A percentile compares a stretch with the other conserved stretches of the same genome.
These are phyloP conservation scores for Ascochyta clinopodiicola DNA, from an alignment of 2,329 filamentous ascomycete genomes.

Conservation along the genomic window DNA sequence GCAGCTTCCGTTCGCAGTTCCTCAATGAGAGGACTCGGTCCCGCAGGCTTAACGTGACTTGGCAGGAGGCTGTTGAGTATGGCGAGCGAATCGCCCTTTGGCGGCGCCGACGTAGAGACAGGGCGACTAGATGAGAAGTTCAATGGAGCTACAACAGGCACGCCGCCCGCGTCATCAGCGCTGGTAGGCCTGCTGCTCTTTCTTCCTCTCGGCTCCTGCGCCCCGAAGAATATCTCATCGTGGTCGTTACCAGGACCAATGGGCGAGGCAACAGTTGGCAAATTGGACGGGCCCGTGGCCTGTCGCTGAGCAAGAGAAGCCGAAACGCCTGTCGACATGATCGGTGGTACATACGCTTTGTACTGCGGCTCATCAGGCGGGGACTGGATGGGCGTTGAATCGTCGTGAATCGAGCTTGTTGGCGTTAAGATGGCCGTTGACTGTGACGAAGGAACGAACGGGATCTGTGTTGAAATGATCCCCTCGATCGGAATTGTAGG, in stretches of 20 bases:
- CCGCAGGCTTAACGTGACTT: constrained; percentile 11
- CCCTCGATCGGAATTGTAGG: constrained; percentile 10
- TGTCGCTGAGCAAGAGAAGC: constrained; percentile 29
- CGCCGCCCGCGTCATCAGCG: constrained; percentile 23
- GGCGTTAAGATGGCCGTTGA: constrained; percentile 44
- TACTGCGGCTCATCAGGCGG: constrained; percentile 40
- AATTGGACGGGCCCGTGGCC: constrained; percentile 29
- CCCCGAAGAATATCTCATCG: constrained; percentile 48
- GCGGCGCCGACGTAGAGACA: constrained; percentile 15
- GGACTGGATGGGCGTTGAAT: constrained; percentile 41
- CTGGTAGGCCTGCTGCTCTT: constrained; percentile 25
- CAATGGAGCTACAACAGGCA: constrained; percentile 37
- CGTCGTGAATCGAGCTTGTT: constrained; percentile 44
- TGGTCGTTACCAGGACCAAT: constrained; percentile 24
- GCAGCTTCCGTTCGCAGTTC: constrained; percentile 27
- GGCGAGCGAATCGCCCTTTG: constrained; percentile 25
- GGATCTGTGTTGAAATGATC: constrained; percentile 22
- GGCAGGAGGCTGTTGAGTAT: constrained; percentile 32
- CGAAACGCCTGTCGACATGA: constrained; percentile 16
- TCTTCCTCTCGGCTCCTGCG: constrained; percentile 17
- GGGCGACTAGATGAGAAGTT: constrained; percentile 28
- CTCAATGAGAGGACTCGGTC: constrained; percentile 28
- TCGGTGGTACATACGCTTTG: constrained; percentile 43
- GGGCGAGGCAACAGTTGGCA: constrained; percentile 15
- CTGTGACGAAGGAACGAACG: constrained; percentile 30